Conservation (phyloP, 495 filamentous ascomycete species). For the Aspergillus haitiensis region DNA sequence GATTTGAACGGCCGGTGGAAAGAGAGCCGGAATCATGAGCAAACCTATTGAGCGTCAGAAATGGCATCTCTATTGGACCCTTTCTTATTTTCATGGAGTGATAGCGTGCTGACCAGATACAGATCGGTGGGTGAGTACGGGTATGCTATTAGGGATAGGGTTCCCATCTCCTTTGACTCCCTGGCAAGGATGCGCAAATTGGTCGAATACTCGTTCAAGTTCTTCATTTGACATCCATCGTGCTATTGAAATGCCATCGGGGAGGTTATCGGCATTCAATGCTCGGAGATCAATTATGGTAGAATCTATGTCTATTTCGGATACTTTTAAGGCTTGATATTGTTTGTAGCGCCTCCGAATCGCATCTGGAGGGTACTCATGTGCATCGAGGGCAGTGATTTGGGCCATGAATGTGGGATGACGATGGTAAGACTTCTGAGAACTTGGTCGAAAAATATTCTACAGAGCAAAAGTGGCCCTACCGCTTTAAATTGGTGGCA, state of each 20-base stretch:
- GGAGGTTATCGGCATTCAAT: slow-evolving; percentile 33
- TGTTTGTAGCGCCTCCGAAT: slow-evolving; percentile 66
- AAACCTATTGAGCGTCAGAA: slow-evolving; percentile 58
- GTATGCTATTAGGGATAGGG: slow-evolving; percentile 31
- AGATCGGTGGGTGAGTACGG: slow-evolving; percentile 46
- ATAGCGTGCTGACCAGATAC: slow-evolving; percentile 40
- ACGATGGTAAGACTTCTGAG: too few species aligned
- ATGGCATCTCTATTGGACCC: slow-evolving; percentile 10
- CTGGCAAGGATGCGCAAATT: slow-evolving; percentile 31
- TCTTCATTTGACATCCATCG: slow-evolving; percentile 36
- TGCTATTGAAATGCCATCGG: slow-evolving; percentile 28
- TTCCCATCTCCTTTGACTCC: slow-evolving; percentile 21
- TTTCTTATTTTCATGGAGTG: background rate
- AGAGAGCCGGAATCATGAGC: slow-evolving; percentile 67
- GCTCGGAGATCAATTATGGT: slow-evolving; percentile 52
- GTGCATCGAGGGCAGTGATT: slow-evolving; percentile 60
- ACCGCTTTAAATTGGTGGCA: too few species aligned
- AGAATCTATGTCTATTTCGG: slow-evolving; percentile 47
- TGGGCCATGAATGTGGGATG: slow-evolving; percentile 32
- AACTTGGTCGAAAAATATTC: too few species aligned
- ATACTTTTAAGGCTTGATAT: slow-evolving; percentile 49
- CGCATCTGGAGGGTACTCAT: slow-evolving; percentile 66
- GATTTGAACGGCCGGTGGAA: slow-evolving; percentile 67
- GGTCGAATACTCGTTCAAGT: slow-evolving; percentile 37
- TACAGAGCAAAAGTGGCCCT: too few species aligned